A percentile compares a stretch with the other conserved stretches of the same genome.
phyloP scores from a whole-genome alignment of 345 rosid genomes.

The Pistacia vera region DNA sequence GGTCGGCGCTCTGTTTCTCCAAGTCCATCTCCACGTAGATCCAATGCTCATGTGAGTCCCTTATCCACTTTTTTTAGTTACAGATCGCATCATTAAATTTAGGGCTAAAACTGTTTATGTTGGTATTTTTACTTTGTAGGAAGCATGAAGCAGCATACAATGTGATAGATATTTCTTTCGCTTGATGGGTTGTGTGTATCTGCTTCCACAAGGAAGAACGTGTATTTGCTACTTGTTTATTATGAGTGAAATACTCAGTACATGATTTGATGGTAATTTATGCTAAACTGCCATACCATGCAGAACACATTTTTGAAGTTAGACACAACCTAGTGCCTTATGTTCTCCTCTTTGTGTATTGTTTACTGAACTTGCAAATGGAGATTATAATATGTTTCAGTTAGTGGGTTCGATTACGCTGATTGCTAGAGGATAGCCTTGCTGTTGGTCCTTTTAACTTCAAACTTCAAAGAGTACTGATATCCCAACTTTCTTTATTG shows the following conservation, averaged over 20 bases:
- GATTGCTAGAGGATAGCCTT: slow-evolving; percentile 17
- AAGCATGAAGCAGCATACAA: slow-evolving; percentile 4
- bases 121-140: slow-evolving; percentile 13
- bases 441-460: slow-evolving; percentile 12
- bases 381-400: not conserved
- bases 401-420: slow-evolving; percentile 4
- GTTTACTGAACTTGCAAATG: not conserved
- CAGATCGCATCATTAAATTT: not conserved
- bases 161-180: not conserved
- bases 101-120: slow-evolving; percentile 9
- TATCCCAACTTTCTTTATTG: not conserved
- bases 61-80: not conserved
- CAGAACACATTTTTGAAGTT: slow-evolving; percentile 9
- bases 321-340: not conserved
- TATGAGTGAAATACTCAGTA: slow-evolving; percentile 2
- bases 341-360: not conserved
- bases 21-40: slow-evolving; percentile 31
- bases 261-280: not conserved
- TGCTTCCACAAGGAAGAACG: slow-evolving; percentile 3
- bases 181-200: slow-evolving; percentile 2
- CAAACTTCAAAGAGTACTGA: not conserved
- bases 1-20: slow-evolving; percentile 39
- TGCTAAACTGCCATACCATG: too few species aligned
- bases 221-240: slow-evolving; percentile 3
- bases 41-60: slow-evolving; percentile 33